A percentile compares a stretch with the other conserved stretches of the same genome.
phyloP scores from a whole-genome alignment of 257 asterid species.

The Solanum dulcamara region DNA sequence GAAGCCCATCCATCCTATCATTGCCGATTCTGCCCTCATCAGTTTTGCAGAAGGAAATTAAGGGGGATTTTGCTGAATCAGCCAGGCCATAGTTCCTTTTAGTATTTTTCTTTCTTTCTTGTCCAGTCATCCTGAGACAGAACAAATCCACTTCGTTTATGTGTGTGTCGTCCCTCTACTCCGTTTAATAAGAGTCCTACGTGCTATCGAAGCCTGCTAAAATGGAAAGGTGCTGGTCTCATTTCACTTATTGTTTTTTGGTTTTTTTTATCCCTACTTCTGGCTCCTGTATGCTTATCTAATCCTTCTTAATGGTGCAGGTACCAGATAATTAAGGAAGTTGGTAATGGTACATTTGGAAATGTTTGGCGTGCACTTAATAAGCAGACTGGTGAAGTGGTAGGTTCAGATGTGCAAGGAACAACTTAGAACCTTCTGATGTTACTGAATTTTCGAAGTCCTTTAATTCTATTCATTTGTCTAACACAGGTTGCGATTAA shows the following conservation, averaged over 20 bases:
- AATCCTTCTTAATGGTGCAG: slow-evolving; percentile 22
- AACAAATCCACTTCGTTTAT: slow-evolving; percentile 8
- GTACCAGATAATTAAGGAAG: slow-evolving; percentile 83
- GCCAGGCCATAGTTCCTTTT: slow-evolving; percentile 29
- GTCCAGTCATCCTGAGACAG: slow-evolving; percentile 18
- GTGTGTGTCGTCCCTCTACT: slow-evolving; percentile 1
- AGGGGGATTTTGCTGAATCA: slow-evolving; percentile 47
- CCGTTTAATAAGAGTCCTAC: slow-evolving; percentile 20
- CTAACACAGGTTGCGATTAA: slow-evolving; percentile 74
- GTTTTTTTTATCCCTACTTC: neutral
- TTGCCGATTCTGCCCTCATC: slow-evolving; percentile 14
- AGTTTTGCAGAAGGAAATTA: slow-evolving; percentile 29
- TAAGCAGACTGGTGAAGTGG: slow-evolving; percentile 97
- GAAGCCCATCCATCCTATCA: slow-evolving; percentile 28
- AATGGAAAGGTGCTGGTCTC: slow-evolving; percentile 71
- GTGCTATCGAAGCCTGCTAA: slow-evolving; percentile 24
- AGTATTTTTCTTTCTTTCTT: slow-evolving; percentile 13
- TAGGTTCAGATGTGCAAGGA: slow-evolving; percentile 14
- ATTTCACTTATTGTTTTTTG: neutral
- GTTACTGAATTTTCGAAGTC: neutral
- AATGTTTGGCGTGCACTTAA: slow-evolving; percentile 91
- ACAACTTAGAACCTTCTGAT: neutral
- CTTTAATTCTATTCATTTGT: neutral
- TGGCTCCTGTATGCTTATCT: neutral
- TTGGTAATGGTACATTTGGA: slow-evolving; percentile 96